These are phyloP conservation scores for Aspergillus chevalieri DNA, from an alignment of 2,329 filamentous ascomycete species.

Conservation along the genomic window DNA sequence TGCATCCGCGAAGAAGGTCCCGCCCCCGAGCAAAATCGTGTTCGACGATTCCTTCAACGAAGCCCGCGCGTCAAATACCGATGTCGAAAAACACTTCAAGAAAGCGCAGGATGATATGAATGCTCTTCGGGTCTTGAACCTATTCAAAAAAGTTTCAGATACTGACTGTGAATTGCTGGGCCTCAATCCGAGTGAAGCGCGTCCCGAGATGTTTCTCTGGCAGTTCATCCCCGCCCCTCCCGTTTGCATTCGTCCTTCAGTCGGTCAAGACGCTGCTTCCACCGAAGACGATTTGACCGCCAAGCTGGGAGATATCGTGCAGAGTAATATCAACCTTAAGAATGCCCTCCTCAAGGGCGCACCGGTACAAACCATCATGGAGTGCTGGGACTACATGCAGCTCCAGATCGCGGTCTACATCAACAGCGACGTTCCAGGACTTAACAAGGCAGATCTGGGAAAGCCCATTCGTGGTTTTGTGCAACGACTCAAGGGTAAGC, in stretches of 20 bases:
- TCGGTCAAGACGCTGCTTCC: slow-evolving; percentile 84
- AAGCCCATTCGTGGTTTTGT: slow-evolving; percentile 91
- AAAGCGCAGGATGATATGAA: slow-evolving; percentile 95
- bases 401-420: slow-evolving; percentile 96
- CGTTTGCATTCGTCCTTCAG: slow-evolving; percentile 87
- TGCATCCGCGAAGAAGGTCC: slow-evolving; percentile 74
- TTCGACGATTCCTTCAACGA: slow-evolving; percentile 83
- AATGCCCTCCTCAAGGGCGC: slow-evolving; percentile 77
- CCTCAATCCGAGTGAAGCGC: slow-evolving; percentile 75
- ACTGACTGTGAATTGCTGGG: slow-evolving; percentile 87
- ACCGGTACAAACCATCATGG: slow-evolving; percentile 83
- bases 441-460: slow-evolving; percentile 80
- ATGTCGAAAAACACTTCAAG: slow-evolving; percentile 82
- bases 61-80: slow-evolving; percentile 69
- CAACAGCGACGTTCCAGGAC: slow-evolving; percentile 88
- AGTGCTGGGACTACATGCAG: slow-evolving; percentile 96
- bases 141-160: slow-evolving; percentile 81
- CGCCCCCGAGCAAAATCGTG: slow-evolving; percentile 71
- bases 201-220: slow-evolving; percentile 97
- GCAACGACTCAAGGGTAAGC: slow-evolving; percentile 92
- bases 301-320: slow-evolving; percentile 93
- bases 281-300: slow-evolving; percentile 96
- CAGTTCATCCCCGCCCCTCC: slow-evolving; percentile 91
- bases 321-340: slow-evolving; percentile 81
- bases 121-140: slow-evolving; percentile 76